Conservation (phyloP, 192 early-diverging fungal species). For the Coemansia sp. region DNA sequence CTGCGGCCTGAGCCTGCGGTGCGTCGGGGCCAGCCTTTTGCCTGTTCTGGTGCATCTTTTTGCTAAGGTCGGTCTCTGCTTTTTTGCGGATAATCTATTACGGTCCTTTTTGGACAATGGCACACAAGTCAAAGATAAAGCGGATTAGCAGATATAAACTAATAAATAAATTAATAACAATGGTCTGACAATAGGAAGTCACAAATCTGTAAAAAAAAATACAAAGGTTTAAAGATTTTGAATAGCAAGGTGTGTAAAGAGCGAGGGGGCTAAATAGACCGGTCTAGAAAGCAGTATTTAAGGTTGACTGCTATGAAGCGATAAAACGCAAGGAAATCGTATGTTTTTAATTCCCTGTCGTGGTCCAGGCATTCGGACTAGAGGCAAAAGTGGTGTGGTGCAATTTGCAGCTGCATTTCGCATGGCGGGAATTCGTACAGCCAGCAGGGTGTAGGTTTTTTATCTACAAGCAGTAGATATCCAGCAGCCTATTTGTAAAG, state of each 20-base stretch:
- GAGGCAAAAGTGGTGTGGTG: no score
- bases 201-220: no score
- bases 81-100: slow-evolving; percentile 71
- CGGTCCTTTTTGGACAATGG: neutral
- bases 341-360: neutral
- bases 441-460: neutral
- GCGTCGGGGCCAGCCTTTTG: slow-evolving; percentile 25
- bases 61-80: slow-evolving; percentile 69
- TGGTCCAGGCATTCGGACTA: no score
- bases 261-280: neutral
- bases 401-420: neutral
- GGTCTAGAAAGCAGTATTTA: neutral
- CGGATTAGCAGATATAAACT: neutral
- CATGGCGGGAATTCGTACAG: neutral
- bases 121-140: neutral
- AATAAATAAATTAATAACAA: slow-evolving; percentile 9
- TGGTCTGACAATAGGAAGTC: no score
- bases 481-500: neutral
- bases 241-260: neutral
- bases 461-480: neutral
- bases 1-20: slow-evolving; percentile 14
- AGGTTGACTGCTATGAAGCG: no score
- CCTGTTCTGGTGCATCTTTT: slow-evolving; percentile 57
- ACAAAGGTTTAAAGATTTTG: no score
- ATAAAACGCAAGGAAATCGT: neutral